A percentile compares a stretch with the other conserved stretches of the same genome.
These are phyloP conservation scores for Basidiobolus meristosporus DNA, from an alignment of 371 early-diverging fungal species.

Conservation along the genomic window DNA sequence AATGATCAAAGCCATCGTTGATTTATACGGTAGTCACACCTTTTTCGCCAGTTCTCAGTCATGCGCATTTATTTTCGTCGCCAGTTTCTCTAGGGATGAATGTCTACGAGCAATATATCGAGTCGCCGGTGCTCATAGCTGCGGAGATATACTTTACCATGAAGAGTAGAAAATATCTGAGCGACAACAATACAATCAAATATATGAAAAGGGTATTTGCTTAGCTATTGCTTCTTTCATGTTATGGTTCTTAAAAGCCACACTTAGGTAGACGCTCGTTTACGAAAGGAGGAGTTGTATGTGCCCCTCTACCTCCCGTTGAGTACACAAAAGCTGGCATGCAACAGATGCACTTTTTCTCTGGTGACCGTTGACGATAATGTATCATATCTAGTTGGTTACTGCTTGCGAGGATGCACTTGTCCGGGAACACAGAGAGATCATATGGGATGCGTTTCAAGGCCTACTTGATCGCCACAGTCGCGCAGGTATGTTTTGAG, in stretches of 20 bases:
- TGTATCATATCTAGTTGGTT: conserved; percentile 21
- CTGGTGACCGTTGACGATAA: too few species aligned
- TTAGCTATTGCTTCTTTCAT: background rate
- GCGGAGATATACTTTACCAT: conserved; percentile 70
- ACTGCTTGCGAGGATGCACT: conserved; percentile 64
- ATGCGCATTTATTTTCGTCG: too few species aligned
- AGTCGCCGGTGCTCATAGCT: conserved; percentile 54
- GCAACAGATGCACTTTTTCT: too few species aligned
- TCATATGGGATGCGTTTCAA: conserved; percentile 77
- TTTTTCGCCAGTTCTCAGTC: too few species aligned
- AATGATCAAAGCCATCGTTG: too few species aligned
- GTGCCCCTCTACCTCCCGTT: conserved; percentile 37
- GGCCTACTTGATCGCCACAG: conserved; percentile 64
- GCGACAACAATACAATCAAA: conserved; percentile 69
- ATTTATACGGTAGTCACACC: too few species aligned
- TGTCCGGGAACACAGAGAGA: conserved; percentile 57
- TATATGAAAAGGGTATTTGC: conserved; percentile 73
- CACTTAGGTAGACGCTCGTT: conserved; percentile 51
- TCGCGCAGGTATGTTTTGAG: conserved; percentile 31
- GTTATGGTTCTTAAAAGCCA: background rate
- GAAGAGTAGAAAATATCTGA: conserved; percentile 67
- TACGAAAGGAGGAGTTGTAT: conserved; percentile 76
- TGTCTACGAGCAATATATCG: conserved; percentile 68
- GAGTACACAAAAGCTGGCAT: too few species aligned
- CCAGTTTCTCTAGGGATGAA: too few species aligned